phyloP scores from a whole-genome alignment of 441 rosid species.

The Oxalis stricta region DNA sequence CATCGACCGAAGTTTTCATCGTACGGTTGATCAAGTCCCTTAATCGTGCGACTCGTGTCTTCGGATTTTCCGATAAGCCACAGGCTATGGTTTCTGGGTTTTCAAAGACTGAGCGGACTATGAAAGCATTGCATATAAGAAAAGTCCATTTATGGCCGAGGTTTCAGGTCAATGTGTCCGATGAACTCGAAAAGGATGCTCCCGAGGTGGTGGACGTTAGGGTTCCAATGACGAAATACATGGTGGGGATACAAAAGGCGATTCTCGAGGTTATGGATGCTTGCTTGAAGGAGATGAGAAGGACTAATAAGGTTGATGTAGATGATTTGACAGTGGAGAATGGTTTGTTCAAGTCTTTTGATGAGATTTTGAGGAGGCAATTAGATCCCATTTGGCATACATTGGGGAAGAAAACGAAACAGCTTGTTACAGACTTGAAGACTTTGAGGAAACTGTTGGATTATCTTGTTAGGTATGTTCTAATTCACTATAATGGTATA shows the following conservation, averaged over 20 bases:
- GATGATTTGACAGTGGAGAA: constrained; percentile 94
- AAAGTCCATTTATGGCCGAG: constrained; percentile 89
- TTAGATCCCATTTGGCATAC: constrained; percentile 98
- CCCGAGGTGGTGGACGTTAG: constrained; percentile 83
- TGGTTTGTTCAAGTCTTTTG: constrained; percentile 94
- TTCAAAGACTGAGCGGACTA: constrained; percentile 70
- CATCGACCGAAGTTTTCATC: constrained; percentile 85
- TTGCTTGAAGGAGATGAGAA: constrained; percentile 91
- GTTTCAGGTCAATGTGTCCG: constrained; percentile 86
- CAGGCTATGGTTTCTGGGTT: constrained; percentile 86
- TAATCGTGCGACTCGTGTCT: constrained; percentile 29
- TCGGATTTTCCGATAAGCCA: constrained; percentile 74
- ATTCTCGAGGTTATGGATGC: constrained; percentile 85
- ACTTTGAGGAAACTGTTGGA: constrained; percentile 88
- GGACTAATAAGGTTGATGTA: constrained; percentile 87
- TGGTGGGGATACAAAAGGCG: constrained; percentile 88
- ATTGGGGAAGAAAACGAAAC: constrained; percentile 85
- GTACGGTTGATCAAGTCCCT: constrained; percentile 58
- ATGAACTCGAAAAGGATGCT: constrained; percentile 71
- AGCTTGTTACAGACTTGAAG: constrained; percentile 95
- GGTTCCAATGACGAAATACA: constrained; percentile 71
- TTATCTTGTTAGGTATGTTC: constrained; percentile 77
- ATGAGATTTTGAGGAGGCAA: constrained; percentile 92
- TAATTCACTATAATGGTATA: not conserved
- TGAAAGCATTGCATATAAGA: constrained; percentile 59